Conservation (phyloP, 106 monocot species). For the Dioscorea alata region DNA sequence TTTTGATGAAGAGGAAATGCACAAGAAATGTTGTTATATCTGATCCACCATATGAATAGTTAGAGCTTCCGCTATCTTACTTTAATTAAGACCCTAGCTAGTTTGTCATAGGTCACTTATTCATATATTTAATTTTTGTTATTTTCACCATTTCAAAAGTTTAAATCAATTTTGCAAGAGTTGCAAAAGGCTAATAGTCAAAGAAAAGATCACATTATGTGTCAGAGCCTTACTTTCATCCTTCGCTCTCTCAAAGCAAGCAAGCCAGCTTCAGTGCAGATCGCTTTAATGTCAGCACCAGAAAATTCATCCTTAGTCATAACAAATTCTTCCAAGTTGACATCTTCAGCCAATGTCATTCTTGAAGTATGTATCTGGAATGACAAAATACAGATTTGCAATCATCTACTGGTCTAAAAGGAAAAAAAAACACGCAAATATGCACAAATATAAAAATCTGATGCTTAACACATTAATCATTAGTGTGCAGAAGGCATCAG, state of each 20-base stretch:
- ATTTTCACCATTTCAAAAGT: too few species aligned
- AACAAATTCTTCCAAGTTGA: conserved; percentile 95
- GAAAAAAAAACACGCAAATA: not conserved
- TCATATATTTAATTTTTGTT: too few species aligned
- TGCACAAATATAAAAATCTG: not conserved
- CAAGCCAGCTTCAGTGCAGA: conserved; percentile 96
- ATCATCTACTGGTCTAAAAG: not conserved
- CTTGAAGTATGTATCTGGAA: conserved; percentile 88
- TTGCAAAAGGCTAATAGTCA: too few species aligned
- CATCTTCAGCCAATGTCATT: conserved; percentile 94
- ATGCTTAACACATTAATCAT: not conserved
- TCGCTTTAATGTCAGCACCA: conserved; percentile 96
- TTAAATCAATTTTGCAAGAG: too few species aligned
- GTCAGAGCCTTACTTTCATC: conserved; percentile 63
- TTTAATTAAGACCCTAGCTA: too few species aligned
- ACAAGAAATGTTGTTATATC: too few species aligned
- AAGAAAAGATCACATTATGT: too few species aligned
- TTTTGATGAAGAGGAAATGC: too few species aligned
- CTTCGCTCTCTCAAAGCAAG: conserved; percentile 85
- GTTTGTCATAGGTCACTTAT: too few species aligned
- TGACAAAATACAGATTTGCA: not conserved
- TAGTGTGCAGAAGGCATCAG: not conserved
- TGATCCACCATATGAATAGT: too few species aligned
- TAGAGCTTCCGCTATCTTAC: too few species aligned
- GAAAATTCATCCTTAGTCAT: conserved; percentile 99